Conservation (phyloP, 1,139 yeast species). For the Geotrichum citri-aurantii region DNA sequence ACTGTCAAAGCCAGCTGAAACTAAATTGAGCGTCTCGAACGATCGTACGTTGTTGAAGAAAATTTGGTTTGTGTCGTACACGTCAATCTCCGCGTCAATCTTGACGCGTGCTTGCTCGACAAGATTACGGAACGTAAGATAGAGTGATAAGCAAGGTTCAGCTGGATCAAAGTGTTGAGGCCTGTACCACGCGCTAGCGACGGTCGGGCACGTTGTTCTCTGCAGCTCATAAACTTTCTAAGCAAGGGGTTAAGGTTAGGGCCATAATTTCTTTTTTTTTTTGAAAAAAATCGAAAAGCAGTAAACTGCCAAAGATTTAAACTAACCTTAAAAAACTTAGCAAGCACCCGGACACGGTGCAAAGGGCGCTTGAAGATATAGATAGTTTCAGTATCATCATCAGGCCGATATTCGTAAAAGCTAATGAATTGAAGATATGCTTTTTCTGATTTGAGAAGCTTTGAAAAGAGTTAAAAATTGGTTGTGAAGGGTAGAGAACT, state of each 20-base stretch:
- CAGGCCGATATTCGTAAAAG: conserved; percentile 32
- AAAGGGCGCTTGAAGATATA: conserved; percentile 41
- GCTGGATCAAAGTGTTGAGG: not conserved
- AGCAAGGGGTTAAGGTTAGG: not conserved
- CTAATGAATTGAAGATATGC: conserved; percentile 29
- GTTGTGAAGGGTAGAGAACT: not conserved
- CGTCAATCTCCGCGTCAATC: conserved; percentile 23
- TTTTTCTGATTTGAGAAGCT: not conserved
- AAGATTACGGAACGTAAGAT: conserved; percentile 14
- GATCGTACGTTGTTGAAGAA: conserved; percentile 31
- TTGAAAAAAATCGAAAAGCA: not conserved
- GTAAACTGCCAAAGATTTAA: not conserved
- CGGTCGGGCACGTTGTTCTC: not conserved
- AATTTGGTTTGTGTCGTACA: conserved; percentile 27
- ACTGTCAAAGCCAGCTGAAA: conserved; percentile 31
- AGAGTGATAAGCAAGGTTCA: not conserved
- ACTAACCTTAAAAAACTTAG: conserved; percentile 28
- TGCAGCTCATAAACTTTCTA: conserved; percentile 7
- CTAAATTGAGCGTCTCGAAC: conserved; percentile 29
- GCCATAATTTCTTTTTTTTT: not conserved
- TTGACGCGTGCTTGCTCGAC: conserved; percentile 23
- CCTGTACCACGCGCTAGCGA: not conserved
- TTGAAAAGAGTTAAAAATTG: not conserved
- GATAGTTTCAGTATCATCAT: conserved; percentile 36
- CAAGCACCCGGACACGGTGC: conserved; percentile 36